Evolutionary conservation across 1,284 basidiomycete species (phyloP), one percentile per base, ranked within the genome.

Genomic region (Pseudozyma thailandica): DNA sequence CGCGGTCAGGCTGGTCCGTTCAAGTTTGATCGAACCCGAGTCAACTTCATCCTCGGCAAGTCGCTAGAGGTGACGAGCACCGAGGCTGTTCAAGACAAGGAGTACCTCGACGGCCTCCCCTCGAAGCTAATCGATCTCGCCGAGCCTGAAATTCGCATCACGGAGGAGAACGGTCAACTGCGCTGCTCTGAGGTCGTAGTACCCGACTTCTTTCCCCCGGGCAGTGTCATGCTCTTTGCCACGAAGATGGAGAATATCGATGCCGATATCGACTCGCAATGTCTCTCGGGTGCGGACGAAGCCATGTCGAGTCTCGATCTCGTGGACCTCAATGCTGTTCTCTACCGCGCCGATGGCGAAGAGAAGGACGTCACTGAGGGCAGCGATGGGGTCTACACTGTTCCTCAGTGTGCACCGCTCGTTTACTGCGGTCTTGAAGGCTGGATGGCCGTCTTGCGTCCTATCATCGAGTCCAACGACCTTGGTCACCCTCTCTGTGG

Each of bases 401-500:
- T 80, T 16, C 77, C 78, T 3, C 43, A 53, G 12, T 37, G 50
- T 27, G 66, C 56, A 6, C 49, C 54, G 27, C 46, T 79, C 10
- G 75, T 77, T 15, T 80, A 80, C 49, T 80, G 78, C 42, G 78
- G 78, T 41, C 60, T 77, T 2, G 77, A 80, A 46, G 78, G 78
- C 23, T 80, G 72, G 73, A 79, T 79, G 75, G 35, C 64, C 2
- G 60, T 69, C 5, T 43, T 80, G 30, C 60, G 75, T 18, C 37
- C 53, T 6, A 57, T 80, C 43, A 74, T 80, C 49, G 15, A 62
- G 28, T 37, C 53, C 30, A 80, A 80, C 46, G 78, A 80, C 51
- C 71, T 80, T 9, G 78, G 78, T 28, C 78, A 80, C 35, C 68
- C 78, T 9, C 47, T 80, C 13, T 80, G 78, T 47, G 77, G 43